Percentiles rank a stretch among this genome's conserved stretches.
phyloP scores from a whole-genome alignment of 1,284 basidiomycete genomes.

The Pseudozyma tsukubaensis region DNA sequence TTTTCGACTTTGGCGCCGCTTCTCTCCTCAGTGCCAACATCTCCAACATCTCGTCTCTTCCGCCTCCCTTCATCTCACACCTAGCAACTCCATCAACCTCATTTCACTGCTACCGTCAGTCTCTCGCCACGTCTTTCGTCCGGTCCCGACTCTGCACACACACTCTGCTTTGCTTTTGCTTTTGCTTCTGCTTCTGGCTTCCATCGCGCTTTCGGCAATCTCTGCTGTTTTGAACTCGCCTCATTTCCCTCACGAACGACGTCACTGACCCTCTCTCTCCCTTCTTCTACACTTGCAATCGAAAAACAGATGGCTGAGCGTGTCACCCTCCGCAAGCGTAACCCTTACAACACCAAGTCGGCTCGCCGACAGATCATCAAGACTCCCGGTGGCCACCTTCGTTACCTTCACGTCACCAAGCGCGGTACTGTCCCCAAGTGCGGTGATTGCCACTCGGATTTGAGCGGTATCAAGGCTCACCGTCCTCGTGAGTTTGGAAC shows the following conservation, averaged over 20 bases:
- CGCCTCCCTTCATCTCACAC: too few species aligned
- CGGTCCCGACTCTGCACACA: too few species aligned
- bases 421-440: constrained; percentile 89
- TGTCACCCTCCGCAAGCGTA: constrained; percentile 98
- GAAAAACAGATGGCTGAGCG: constrained; percentile 86
- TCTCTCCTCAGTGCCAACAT: too few species aligned
- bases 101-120: too few species aligned
- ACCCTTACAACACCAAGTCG: constrained; percentile 98
- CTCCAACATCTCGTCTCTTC: too few species aligned
- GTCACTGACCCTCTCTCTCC: constrained; percentile 3
- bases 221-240: not conserved
- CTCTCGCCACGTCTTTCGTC: too few species aligned
- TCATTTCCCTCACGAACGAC: not conserved
- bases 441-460: constrained; percentile 68
- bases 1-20: too few species aligned
- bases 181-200: too few species aligned
- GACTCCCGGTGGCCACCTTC: constrained; percentile 92
- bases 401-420: constrained; percentile 91
- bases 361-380: constrained; percentile 95
- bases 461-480: constrained; percentile 66
- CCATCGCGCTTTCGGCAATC: not conserved
- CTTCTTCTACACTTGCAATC: not conserved
- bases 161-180: too few species aligned
- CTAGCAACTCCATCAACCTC: too few species aligned
- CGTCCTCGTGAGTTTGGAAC: constrained; percentile 65